Evolutionary conservation across 2,329 filamentous ascomycete species (phyloP).

Genomic region (Trichoderma sp.): DNA sequence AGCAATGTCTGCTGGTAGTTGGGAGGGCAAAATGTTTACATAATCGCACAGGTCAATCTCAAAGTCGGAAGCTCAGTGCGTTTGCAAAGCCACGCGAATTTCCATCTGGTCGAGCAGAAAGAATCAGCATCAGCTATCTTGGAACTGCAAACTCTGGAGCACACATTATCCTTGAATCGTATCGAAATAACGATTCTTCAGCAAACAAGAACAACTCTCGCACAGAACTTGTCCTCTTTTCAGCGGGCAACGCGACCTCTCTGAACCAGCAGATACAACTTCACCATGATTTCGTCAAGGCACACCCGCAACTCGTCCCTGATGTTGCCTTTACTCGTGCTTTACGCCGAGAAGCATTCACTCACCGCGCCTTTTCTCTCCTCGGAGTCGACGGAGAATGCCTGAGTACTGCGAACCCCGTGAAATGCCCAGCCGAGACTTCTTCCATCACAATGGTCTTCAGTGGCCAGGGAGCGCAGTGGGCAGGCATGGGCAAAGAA

Average conservation of each 20-base stretch:
- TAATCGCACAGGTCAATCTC: background rate
- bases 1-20: background rate
- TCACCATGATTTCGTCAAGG: background rate
- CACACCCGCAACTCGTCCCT: background rate
- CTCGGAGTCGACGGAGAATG: background rate
- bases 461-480: slow-evolving; percentile 38
- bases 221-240: slow-evolving; percentile 12
- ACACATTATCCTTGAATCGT: background rate
- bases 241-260: slow-evolving; percentile 7
- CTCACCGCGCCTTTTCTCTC: background rate
- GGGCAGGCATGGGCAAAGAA: slow-evolving; percentile 33
- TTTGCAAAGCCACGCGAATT: background rate
- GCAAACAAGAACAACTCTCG: background rate
- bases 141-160: background rate
- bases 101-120: background rate
- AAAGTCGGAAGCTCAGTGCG: background rate
- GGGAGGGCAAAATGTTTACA: background rate
- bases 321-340: slow-evolving; percentile 15
- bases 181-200: background rate
- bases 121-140: slow-evolving; percentile 2
- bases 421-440: background rate
- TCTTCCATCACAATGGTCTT: slow-evolving; percentile 28
- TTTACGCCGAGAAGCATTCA: background rate
- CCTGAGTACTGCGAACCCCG: background rate
- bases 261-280: slow-evolving; percentile 8